Base-by-base conservation (phyloP, 805 yeast species). In the Teunomyces cretensis region DNA sequence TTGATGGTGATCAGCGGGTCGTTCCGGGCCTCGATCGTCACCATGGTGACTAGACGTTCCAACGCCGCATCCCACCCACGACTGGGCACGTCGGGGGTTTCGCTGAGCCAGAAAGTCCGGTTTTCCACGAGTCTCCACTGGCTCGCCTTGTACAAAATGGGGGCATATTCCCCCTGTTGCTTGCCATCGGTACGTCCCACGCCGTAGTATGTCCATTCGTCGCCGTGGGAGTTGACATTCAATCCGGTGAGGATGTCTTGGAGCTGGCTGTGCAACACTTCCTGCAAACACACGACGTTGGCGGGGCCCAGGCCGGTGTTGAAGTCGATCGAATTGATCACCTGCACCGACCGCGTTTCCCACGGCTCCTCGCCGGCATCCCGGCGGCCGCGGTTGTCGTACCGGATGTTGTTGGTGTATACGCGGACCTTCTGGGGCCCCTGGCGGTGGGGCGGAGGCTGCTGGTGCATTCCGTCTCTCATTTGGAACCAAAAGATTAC, bases 361-460 rank as follows among this genome's bases (percentile, higher is more conserved):
- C 84, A 80, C 1, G 68, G 67, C 42, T 55, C 52, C 54, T 80
- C 85, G 12, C 68, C 70, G 6, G 56, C 49, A 33, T 54, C 69
- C 0, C 62, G 58, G 19, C 57, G 48, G 13, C 54, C 46, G 15
- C 44, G 50, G 51, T 72, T 73, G 47, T 74, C 80, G 46, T 57
- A 72, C 27, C 81, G 58, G 41, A 76, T 72, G 50, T 76, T 76
- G 50, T 76, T 70, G 16, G 76, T 67, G 52, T 75, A 76, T 3
- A 60, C 39, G 13, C 67, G 36, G n/a, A 50, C 38, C 11, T 43
- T 45, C 32, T 47, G 35, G 11, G 50, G 46, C n/a, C 33, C 15
- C 26, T 30, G 28, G 28, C 8, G 28, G 9, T 26, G 28, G 9
- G 4, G 28, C 28, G 9, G 12, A 5, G 28, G 3, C 28, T 9